Percentiles rank a stretch among this genome's conserved stretches.
Conservation (phyloP, 257 asterid species). For the Solanum peruvianum region DNA sequence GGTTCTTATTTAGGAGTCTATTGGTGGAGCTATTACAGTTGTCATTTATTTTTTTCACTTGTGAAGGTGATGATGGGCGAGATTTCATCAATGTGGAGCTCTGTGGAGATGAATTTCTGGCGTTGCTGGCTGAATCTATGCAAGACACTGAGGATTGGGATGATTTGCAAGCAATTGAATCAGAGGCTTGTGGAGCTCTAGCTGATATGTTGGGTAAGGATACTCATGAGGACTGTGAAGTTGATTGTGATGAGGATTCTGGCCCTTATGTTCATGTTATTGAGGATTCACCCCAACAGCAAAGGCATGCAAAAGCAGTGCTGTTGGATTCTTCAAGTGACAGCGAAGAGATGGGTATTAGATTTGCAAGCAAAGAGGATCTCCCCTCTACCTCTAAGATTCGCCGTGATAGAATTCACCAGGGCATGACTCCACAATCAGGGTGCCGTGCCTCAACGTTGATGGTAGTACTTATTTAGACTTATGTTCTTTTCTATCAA, state of each 20-base stretch:
- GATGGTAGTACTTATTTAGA: conserved; percentile 24
- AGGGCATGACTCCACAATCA: conserved; percentile 24
- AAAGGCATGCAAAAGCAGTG: conserved; percentile 20
- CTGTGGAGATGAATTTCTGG: conserved; percentile 87
- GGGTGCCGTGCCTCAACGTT: conserved; percentile 20
- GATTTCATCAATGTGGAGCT: conserved; percentile 76
- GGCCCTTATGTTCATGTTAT: conserved; percentile 27
- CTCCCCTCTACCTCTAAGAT: conserved; percentile 14
- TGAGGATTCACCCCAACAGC: conserved; percentile 46
- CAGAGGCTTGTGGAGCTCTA: conserved; percentile 80
- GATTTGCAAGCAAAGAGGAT: conserved; percentile 8
- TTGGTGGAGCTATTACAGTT: not conserved
- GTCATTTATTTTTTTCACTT: not conserved
- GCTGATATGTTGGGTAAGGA: conserved; percentile 53
- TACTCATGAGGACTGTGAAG: conserved; percentile 16
- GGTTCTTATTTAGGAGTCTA: not conserved
- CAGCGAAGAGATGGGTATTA: conserved; percentile 26
- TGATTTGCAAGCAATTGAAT: conserved; percentile 71
- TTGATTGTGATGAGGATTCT: conserved; percentile 7
- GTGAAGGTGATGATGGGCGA: conserved; percentile 80
- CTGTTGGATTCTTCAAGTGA: conserved; percentile 58
- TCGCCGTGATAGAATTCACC: conserved; percentile 8
- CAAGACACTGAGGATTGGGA: conserved; percentile 91
- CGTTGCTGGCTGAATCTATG: conserved; percentile 76
- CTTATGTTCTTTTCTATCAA: not conserved